Percentiles rank a stretch among this genome's conserved stretches.
Conservation (phyloP, 2,329 filamentous ascomycete species). For the Cladosporium colombiae region DNA sequence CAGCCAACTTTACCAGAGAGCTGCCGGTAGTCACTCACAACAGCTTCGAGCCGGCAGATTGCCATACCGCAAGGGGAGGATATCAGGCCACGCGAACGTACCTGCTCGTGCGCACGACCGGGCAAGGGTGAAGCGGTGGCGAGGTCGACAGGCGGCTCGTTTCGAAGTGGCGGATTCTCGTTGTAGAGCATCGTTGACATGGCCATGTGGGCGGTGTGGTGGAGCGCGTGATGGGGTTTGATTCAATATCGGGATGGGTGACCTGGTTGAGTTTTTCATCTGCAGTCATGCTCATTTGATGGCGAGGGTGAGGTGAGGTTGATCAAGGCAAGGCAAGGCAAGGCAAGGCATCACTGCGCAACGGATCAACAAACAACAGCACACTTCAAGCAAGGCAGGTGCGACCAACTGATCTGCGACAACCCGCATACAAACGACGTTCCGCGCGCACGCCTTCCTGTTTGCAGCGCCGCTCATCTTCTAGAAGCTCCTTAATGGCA, state of each 20-base stretch:
- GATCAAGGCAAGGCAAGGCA: background rate
- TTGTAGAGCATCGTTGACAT: conserved; percentile 30
- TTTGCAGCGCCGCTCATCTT: background rate
- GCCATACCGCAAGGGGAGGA: background rate
- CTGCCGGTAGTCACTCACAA: background rate
- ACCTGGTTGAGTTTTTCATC: background rate
- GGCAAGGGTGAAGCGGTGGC: background rate
- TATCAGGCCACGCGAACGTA: background rate
- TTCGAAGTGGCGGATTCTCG: conserved; percentile 21
- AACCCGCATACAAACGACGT: background rate
- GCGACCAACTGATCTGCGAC: background rate
- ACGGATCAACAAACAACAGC: conserved; percentile 2
- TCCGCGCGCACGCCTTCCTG: background rate
- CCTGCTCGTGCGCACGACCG: conserved; percentile 9
- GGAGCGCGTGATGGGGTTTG: background rate
- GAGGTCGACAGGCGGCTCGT: conserved; percentile 9
- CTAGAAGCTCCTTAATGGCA: background rate
- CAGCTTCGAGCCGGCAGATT: background rate
- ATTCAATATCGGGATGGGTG: background rate
- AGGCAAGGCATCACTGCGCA: background rate
- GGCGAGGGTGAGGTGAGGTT: background rate
- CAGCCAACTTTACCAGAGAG: background rate
- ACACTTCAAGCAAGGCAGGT: conserved; percentile 7
- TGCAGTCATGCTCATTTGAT: background rate
- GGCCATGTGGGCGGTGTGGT: conserved; percentile 23